Percentiles rank a stretch among this genome's conserved stretches.
Conservation (phyloP, 2,329 filamentous ascomycete species). For the Aspergillus candidus region DNA sequence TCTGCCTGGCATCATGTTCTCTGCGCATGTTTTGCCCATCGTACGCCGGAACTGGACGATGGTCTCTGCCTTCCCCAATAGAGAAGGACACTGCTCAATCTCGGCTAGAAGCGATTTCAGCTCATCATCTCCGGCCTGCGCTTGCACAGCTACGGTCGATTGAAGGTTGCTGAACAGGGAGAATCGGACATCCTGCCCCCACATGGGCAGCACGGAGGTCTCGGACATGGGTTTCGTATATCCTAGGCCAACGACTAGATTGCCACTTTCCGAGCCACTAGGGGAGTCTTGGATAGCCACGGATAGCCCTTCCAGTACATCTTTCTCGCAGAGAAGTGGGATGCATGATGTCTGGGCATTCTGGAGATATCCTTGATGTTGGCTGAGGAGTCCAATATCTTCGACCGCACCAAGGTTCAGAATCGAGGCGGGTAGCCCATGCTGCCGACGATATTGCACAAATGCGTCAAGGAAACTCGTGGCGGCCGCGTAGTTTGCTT, state of each 20-base stretch:
- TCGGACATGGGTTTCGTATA: too few species aligned
- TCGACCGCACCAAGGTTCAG: conserved; percentile 19
- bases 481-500: conserved; percentile 23
- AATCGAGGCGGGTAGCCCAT: conserved; percentile 7
- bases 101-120: background rate
- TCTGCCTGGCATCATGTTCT: background rate
- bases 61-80: background rate
- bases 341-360: background rate
- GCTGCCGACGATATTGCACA: conserved; percentile 15
- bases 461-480: conserved; percentile 19
- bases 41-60: background rate
- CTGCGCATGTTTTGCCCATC: background rate
- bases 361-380: background rate
- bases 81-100: background rate
- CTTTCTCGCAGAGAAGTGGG: background rate
- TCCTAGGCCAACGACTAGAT: too few species aligned
- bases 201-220: too few species aligned
- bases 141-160: too few species aligned
- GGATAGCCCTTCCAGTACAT: background rate
- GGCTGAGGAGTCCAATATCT: conserved; percentile 16
- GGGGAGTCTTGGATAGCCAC: too few species aligned
- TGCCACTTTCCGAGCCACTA: too few species aligned
- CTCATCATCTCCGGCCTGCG: too few species aligned
- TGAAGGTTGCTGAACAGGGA: too few species aligned
- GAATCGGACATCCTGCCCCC: too few species aligned